Conservation (phyloP, 2,329 filamentous ascomycete species). For the Fusarium anthophilum region DNA sequence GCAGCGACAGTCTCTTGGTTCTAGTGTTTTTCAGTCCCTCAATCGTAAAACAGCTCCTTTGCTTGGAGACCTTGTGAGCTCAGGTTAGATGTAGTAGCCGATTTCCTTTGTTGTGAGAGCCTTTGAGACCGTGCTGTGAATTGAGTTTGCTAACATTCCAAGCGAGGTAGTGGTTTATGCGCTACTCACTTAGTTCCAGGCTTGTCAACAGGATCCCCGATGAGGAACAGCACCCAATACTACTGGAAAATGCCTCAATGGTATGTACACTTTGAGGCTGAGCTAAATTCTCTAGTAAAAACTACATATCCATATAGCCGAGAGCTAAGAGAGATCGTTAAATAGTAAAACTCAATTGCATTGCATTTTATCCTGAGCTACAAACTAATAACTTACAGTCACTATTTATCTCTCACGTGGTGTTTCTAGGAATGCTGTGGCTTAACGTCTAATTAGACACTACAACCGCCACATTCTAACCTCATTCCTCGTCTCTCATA, state of each 20-base stretch:
- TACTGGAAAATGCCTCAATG: neutral
- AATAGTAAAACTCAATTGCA: neutral
- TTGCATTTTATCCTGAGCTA: neutral
- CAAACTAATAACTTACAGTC: accelerated
- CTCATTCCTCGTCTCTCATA: accelerated
- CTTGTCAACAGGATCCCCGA: neutral
- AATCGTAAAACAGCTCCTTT: accelerated
- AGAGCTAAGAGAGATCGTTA: neutral
- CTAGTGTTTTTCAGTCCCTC: accelerated
- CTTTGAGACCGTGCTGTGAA: accelerated
- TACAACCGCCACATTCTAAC: accelerated
- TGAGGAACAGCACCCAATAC: too few relatives aligned
- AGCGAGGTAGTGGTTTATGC: neutral
- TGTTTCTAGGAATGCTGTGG: neutral
- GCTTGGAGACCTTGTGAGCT: accelerated
- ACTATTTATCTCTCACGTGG: too few relatives aligned
- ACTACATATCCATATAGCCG: neutral
- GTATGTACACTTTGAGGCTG: neutral
- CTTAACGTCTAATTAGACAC: neutral
- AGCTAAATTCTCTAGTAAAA: neutral
- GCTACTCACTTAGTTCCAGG: neutral
- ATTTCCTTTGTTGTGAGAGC: neutral
- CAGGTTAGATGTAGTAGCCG: accelerated
- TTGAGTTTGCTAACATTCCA: neutral
- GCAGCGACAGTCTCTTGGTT: accelerated